These are phyloP conservation scores for Forsythia suspensa DNA, from an alignment of 257 asterid genomes.

Conservation along the genomic window DNA sequence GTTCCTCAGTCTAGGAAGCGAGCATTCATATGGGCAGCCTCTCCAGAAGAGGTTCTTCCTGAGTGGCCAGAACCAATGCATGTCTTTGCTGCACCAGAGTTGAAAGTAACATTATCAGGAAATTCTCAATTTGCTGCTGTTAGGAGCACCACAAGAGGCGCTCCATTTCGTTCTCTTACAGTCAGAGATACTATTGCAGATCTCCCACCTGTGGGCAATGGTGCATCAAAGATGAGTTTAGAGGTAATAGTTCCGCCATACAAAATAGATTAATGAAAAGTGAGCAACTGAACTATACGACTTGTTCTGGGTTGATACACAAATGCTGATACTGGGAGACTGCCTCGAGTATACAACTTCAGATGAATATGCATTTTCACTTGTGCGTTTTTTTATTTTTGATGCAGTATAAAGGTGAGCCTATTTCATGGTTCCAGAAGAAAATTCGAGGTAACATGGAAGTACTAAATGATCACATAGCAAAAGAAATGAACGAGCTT, in stretches of 20 bases:
- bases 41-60: slow-evolving; percentile 87
- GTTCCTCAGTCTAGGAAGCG: slow-evolving; percentile 96
- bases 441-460: slow-evolving; percentile 63
- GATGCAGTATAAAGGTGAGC: slow-evolving; percentile 72
- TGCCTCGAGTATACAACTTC: background rate
- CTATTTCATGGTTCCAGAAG: slow-evolving; percentile 89
- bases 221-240: slow-evolving; percentile 60
- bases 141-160: slow-evolving; percentile 82
- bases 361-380: slow-evolving; percentile 1
- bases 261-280: background rate
- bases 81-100: slow-evolving; percentile 81
- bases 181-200: slow-evolving; percentile 96
- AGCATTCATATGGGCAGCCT: slow-evolving; percentile 98
- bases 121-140: slow-evolving; percentile 72
- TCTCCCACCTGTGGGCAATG: slow-evolving; percentile 87
- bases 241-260: slow-evolving; percentile 45
- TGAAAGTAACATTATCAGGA: slow-evolving; percentile 63
- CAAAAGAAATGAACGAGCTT: slow-evolving; percentile 92
- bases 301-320: background rate
- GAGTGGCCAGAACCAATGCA: slow-evolving; percentile 99
- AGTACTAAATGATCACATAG: slow-evolving; percentile 65
- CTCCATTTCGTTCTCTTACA: slow-evolving; percentile 91
- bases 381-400: slow-evolving; percentile 19
- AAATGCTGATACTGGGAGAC: background rate
- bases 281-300: slow-evolving; percentile 3